Evolutionary conservation across 345 rosid genomes (phyloP).

Genomic region (Moricandia moricandioides): DNA sequence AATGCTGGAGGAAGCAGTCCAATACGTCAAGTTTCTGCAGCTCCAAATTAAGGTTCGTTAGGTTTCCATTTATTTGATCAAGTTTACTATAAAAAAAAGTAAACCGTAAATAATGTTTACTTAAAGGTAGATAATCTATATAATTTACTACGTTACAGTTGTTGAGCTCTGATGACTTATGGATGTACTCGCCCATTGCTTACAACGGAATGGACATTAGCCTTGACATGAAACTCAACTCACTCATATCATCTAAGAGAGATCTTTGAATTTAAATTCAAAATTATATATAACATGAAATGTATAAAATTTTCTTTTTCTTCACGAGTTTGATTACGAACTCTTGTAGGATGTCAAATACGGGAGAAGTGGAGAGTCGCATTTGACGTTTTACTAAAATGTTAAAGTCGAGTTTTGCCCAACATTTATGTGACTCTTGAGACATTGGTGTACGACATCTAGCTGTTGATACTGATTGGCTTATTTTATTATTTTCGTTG

Average conservation of each 20-base stretch:
- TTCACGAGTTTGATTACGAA: too few relatives aligned
- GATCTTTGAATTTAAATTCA: not conserved
- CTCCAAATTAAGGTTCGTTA: slow-evolving; percentile 69
- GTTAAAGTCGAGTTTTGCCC: too few relatives aligned
- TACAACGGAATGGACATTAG: slow-evolving; percentile 83
- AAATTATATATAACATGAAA: too few relatives aligned
- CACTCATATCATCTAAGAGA: slow-evolving; percentile 28
- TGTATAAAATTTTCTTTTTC: too few relatives aligned
- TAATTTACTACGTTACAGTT: slow-evolving; percentile 36
- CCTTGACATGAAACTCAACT: slow-evolving; percentile 22
- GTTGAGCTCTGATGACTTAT: slow-evolving; percentile 80
- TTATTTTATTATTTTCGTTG: too few relatives aligned
- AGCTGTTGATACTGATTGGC: too few relatives aligned
- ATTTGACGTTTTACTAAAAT: too few relatives aligned
- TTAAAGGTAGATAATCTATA: not conserved
- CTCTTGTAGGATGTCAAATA: too few relatives aligned
- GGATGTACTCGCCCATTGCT: slow-evolving; percentile 94
- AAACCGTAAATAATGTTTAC: not conserved
- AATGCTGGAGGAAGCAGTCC: slow-evolving; percentile 94
- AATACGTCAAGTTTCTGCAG: slow-evolving; percentile 80
- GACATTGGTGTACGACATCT: too few relatives aligned
- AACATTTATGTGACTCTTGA: too few relatives aligned
- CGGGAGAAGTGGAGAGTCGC: too few relatives aligned
- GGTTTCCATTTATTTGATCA: not conserved
- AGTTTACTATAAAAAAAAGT: not conserved